These are phyloP conservation scores for Orbilia oligospora DNA, from an alignment of 2,329 filamentous ascomycete genomes.

Conservation along the genomic window DNA sequence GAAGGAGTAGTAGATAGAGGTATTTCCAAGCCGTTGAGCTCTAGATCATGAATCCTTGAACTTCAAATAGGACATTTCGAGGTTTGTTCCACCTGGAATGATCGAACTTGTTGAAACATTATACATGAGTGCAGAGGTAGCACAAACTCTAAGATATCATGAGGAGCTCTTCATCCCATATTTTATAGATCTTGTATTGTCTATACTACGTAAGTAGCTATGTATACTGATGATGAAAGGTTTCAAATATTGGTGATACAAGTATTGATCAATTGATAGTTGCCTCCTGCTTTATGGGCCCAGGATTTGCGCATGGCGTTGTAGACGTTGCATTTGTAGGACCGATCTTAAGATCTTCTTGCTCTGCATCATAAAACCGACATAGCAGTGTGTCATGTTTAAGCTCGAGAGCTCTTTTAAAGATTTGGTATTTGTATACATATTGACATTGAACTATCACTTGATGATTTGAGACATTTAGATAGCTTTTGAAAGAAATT, in stretches of 20 bases:
- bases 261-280: too few relatives aligned
- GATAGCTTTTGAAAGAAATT: too few relatives aligned
- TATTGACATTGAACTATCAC: too few relatives aligned
- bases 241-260: not conserved
- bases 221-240: not conserved
- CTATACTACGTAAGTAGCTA: not conserved
- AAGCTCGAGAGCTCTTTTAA: too few relatives aligned
- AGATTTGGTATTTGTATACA: too few relatives aligned
- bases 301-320: not conserved
- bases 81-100: not conserved
- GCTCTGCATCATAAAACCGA: too few relatives aligned
- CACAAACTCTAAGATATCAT: not conserved
- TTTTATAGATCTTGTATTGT: conserved; percentile 1
- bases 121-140: not conserved
- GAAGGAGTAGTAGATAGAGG: too few relatives aligned
- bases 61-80: not conserved
- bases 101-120: too few relatives aligned
- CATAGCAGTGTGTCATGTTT: too few relatives aligned
- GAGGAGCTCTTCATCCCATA: conserved; percentile 42
- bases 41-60: too few relatives aligned
- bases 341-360: not conserved
- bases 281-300: not conserved
- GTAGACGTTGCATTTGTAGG: conserved; percentile 12
- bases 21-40: too few relatives aligned
- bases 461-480: too few relatives aligned